A percentile compares a stretch with the other conserved stretches of the same genome.
These are phyloP conservation scores for Neoarthrinium moseri DNA, from an alignment of 2,329 filamentous ascomycete species.

Conservation along the genomic window DNA sequence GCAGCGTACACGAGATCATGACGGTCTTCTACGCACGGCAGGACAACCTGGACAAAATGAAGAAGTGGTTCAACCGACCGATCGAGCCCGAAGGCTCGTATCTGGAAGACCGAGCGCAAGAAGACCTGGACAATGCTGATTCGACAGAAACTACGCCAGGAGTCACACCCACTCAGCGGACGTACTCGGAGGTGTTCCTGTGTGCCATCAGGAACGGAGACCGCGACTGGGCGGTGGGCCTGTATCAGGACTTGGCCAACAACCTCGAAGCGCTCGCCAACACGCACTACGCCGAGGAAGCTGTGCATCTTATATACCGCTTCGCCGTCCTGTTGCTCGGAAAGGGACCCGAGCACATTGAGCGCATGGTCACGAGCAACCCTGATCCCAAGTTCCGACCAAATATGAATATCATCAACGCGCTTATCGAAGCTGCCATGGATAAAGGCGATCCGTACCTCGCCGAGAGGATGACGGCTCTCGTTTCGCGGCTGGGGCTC, in stretches of 20 bases:
- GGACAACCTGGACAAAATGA: constrained; percentile 58
- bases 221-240: constrained; percentile 58
- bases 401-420: constrained; percentile 73
- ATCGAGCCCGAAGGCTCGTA: too few relatives aligned
- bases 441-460: constrained; percentile 67
- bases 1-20: constrained; percentile 52
- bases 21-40: constrained; percentile 60
- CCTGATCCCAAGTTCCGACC: constrained; percentile 49
- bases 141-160: not conserved
- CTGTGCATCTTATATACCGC: constrained; percentile 56
- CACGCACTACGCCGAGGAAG: constrained; percentile 56
- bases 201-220: constrained; percentile 61
- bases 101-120: constrained; percentile 25
- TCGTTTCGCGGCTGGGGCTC: constrained; percentile 66
- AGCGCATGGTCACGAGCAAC: constrained; percentile 64
- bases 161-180: constrained; percentile 36
- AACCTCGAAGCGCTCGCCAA: constrained; percentile 19
- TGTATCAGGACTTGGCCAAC: constrained; percentile 55
- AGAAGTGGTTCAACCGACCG: constrained; percentile 64
- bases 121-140: not conserved
- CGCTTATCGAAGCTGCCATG: constrained; percentile 70
- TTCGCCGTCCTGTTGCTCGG: constrained; percentile 71
- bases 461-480: constrained; percentile 69
- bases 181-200: constrained; percentile 55
- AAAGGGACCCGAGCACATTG: constrained; percentile 69